Percentiles rank a stretch among this genome's conserved stretches.
phyloP scores from a whole-genome alignment of 148 eudicot species.

The Camellia granthamiana region DNA sequence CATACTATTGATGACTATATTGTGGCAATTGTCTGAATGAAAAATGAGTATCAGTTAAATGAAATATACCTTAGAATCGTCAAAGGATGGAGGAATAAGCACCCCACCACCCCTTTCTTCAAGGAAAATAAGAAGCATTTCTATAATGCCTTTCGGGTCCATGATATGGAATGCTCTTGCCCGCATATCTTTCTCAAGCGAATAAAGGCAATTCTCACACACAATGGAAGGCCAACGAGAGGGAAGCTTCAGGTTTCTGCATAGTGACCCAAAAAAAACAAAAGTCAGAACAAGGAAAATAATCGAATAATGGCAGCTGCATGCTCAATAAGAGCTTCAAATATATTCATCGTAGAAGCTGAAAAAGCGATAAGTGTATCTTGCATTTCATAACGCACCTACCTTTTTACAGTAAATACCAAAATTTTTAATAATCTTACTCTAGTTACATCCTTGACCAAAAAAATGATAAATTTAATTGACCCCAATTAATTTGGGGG shows the following conservation, averaged over 20 bases:
- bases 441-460: too few relatives aligned
- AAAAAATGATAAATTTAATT: too few relatives aligned
- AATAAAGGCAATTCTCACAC: conserved; percentile 81
- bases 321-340: neutral
- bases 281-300: neutral
- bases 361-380: neutral
- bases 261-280: neutral
- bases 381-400: neutral
- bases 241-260: conserved; percentile 84
- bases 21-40: neutral
- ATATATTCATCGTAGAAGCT: neutral
- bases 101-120: conserved; percentile 53
- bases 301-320: neutral
- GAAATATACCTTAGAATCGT: conserved; percentile 18
- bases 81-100: conserved; percentile 48
- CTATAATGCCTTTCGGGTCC: conserved; percentile 73
- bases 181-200: conserved; percentile 61
- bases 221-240: conserved; percentile 79
- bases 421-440: too few relatives aligned
- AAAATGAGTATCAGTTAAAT: neutral
- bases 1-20: neutral
- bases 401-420: neutral
- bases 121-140: conserved; percentile 81
- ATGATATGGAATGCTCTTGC: conserved; percentile 86
- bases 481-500: too few relatives aligned